Evolutionary conservation across 306 rosid species (phyloP).

Genomic region (Canavalia ensiformis): DNA sequence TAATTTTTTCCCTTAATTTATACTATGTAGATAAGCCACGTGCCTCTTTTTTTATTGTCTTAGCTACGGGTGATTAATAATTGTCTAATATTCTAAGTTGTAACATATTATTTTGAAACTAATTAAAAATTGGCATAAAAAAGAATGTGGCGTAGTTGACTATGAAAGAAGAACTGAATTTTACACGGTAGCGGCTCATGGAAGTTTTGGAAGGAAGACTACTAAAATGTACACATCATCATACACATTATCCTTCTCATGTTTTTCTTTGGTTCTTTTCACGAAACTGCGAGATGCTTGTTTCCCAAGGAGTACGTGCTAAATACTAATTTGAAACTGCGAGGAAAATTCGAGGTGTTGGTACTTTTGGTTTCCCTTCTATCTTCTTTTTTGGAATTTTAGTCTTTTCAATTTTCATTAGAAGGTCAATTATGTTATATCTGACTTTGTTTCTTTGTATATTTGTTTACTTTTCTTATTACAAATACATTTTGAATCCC

Average conservation of each 20-base stretch:
- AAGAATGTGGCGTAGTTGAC: slow-evolving; percentile 14
- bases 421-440: not conserved
- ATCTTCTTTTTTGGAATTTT: slow-evolving; percentile 2
- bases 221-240: not conserved
- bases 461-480: slow-evolving; percentile 18
- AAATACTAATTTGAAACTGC: not conserved
- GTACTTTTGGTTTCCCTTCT: slow-evolving; percentile 15
- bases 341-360: slow-evolving; percentile 32
- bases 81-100: not conserved
- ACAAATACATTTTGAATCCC: slow-evolving; percentile 36
- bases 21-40: not conserved
- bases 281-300: slow-evolving; percentile 19
- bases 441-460: not conserved
- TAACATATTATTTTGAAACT: not conserved
- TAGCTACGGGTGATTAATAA: not conserved
- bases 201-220: not conserved
- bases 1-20: slow-evolving; percentile 3
- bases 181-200: not conserved
- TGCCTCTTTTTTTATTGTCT: not conserved
- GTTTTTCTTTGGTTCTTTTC: not conserved
- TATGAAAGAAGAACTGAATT: slow-evolving; percentile 1
- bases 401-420: not conserved
- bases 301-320: not conserved
- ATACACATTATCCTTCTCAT: not conserved
- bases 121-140: not conserved